Percentiles rank a stretch among this genome's conserved stretches.
phyloP scores from a whole-genome alignment of 2,329 filamentous ascomycete genomes.

The Daldinia sp. region DNA sequence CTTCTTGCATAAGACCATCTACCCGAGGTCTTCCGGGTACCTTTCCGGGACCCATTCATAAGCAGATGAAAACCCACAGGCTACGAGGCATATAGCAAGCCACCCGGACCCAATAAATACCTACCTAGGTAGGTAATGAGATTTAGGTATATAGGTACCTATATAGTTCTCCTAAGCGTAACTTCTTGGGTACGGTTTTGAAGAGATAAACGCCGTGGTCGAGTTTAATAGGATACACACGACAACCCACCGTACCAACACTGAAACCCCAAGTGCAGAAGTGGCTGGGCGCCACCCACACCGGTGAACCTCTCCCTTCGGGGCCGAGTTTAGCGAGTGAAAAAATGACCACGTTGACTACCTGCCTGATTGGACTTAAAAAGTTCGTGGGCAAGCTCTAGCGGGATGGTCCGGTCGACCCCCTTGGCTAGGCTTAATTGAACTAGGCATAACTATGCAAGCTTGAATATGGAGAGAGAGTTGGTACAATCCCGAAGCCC shows the following conservation, averaged over 20 bases:
- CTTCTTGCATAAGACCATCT: not conserved
- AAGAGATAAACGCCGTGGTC: not conserved
- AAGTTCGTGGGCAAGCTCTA: conserved; percentile 1
- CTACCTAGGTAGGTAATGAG: not conserved
- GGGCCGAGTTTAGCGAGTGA: conserved; percentile 21
- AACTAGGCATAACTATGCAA: conserved; percentile 7
- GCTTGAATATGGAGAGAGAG: not conserved
- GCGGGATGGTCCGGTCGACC: conserved; percentile 13
- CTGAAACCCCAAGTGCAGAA: conserved; percentile 21
- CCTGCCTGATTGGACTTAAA: too few relatives aligned
- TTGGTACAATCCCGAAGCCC: conserved; percentile 16
- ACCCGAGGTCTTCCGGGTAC: not conserved
- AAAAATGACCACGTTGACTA: not conserved
- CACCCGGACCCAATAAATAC: too few relatives aligned
- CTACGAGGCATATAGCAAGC: not conserved
- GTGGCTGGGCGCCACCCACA: conserved; percentile 20
- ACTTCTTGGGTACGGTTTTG: not conserved
- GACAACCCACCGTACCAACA: conserved; percentile 5
- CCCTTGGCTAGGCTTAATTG: conserved; percentile 9
- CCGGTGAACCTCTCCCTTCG: conserved; percentile 12
- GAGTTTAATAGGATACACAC: conserved; percentile 14
- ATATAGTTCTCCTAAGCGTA: not conserved
- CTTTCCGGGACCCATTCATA: not conserved
- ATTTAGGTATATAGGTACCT: not conserved
- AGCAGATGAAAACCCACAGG: not conserved